Evolutionary conservation across 108 stramenopile species (phyloP).

Genomic region (Fragilariopsis cylindrus): DNA sequence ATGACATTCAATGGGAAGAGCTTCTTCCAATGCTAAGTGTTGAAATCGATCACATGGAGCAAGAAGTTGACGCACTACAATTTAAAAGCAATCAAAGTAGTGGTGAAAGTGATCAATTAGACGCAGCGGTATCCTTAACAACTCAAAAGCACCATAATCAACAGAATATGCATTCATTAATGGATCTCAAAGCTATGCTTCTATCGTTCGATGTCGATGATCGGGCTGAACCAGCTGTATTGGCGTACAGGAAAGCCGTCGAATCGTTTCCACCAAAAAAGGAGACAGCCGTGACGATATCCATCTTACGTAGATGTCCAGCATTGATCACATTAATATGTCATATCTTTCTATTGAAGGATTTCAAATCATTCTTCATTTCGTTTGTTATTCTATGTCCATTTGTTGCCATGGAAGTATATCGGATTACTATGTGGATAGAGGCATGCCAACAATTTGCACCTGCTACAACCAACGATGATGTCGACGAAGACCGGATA

Average conservation of each 20-base stretch:
- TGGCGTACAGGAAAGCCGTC: conserved; percentile 40
- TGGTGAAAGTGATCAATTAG: not conserved
- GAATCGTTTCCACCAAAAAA: conserved; percentile 44
- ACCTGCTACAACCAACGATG: not conserved
- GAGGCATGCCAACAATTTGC: conserved; percentile 19
- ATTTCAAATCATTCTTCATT: conserved; percentile 7
- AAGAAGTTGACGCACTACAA: conserved; percentile 47
- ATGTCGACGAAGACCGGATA: not conserved
- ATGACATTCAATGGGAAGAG: conserved; percentile 41
- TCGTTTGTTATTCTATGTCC: conserved; percentile 28
- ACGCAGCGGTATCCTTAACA: not conserved
- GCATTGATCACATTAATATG: conserved; percentile 31
- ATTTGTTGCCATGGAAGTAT: conserved; percentile 34
- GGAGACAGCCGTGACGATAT: conserved; percentile 25
- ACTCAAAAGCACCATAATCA: not conserved
- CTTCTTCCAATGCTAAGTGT: conserved; percentile 46
- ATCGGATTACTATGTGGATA: conserved; percentile 33
- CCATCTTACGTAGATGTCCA: conserved; percentile 37
- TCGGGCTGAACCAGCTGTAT: conserved; percentile 47
- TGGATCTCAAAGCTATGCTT: conserved; percentile 35
- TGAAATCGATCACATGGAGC: conserved; percentile 49
- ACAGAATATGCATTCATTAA: not conserved
- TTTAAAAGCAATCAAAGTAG: not conserved
- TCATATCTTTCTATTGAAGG: conserved; percentile 1
- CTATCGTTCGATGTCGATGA: conserved; percentile 41